Evolutionary conservation across 805 yeast species (phyloP).

Genomic region (Lachancea cidri): DNA sequence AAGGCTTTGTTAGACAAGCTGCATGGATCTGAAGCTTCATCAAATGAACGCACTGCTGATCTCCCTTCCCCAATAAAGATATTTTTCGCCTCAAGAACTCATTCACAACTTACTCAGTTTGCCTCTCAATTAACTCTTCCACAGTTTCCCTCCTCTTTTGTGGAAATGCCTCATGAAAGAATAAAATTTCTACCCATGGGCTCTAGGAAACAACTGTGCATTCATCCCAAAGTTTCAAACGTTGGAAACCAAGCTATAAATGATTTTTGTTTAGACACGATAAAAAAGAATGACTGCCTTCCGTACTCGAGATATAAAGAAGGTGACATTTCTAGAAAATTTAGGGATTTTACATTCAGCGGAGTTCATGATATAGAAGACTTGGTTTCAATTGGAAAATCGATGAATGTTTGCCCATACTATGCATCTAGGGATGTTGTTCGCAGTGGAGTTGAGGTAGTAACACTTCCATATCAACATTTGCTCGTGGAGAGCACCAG

Average conservation of each 20-base stretch:
- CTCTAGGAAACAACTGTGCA: slow-evolving; percentile 80
- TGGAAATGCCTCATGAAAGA: slow-evolving; percentile 39
- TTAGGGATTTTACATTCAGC: slow-evolving; percentile 52
- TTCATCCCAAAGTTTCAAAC: slow-evolving; percentile 55
- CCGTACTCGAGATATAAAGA: slow-evolving; percentile 15
- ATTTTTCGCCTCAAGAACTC: slow-evolving; percentile 79
- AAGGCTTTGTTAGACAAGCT: slow-evolving; percentile 42
- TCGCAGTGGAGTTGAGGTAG: slow-evolving; percentile 57
- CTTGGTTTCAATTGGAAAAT: slow-evolving; percentile 52
- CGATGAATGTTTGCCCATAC: slow-evolving; percentile 68
- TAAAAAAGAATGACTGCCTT: slow-evolving; percentile 9
- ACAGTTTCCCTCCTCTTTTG: slow-evolving; percentile 56
- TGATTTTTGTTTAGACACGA: slow-evolving; percentile 37
- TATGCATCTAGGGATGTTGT: slow-evolving; percentile 61
- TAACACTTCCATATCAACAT: slow-evolving; percentile 83
- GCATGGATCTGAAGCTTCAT: slow-evolving; percentile 20
- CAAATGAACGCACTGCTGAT: slow-evolving; percentile 14
- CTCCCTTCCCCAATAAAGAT: slow-evolving; percentile 42
- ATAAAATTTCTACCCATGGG: slow-evolving; percentile 70
- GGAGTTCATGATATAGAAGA: slow-evolving; percentile 77
- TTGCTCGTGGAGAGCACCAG: slow-evolving; percentile 59
- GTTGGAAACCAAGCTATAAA: slow-evolving; percentile 52
- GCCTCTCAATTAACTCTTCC: slow-evolving; percentile 64
- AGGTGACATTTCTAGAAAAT: slow-evolving; percentile 35
- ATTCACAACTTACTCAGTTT: slow-evolving; percentile 81